These are phyloP conservation scores for Ustilago lituana DNA, from an alignment of 1,284 basidiomycete species.

Conservation along the genomic window DNA sequence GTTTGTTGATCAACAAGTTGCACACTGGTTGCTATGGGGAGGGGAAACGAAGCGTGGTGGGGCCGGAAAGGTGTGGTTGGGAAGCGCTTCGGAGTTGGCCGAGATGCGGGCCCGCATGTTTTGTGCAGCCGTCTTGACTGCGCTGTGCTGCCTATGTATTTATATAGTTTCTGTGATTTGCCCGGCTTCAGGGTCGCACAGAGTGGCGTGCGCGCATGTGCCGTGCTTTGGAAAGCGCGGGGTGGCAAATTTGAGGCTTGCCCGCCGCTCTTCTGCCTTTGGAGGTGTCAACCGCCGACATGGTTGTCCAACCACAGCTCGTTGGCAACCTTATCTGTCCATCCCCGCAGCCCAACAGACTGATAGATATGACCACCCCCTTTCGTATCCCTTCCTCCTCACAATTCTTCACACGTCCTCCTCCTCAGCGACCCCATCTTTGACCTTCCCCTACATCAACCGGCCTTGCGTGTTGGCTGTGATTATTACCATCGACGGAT, in stretches of 20 bases:
- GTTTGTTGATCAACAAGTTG: no score
- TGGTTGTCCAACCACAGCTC: slow-evolving; percentile 2
- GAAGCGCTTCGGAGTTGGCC: slow-evolving; percentile 17
- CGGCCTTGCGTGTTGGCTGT: no score
- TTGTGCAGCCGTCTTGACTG: not conserved
- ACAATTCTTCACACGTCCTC: not conserved
- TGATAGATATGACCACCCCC: no score
- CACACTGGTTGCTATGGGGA: no score
- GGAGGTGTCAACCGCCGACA: no score
- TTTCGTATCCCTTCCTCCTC: not conserved
- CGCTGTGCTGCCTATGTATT: slow-evolving; percentile 13
- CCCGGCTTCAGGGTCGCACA: not conserved
- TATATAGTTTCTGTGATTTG: not conserved
- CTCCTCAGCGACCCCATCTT: not conserved
- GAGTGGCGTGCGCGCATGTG: slow-evolving; percentile 2
- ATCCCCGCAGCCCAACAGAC: not conserved
- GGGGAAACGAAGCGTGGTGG: no score
- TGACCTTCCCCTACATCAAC: no score
- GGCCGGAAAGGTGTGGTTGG: not conserved
- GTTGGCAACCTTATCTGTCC: slow-evolving; percentile 11
- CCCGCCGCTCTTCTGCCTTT: no score
- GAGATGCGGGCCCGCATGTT: slow-evolving; percentile 10
- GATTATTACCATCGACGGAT: no score
- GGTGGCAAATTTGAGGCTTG: slow-evolving; percentile 38
- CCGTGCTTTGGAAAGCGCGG: not conserved